A percentile compares a stretch with the other conserved stretches of the same genome.
Conservation (phyloP, 306 rosid genomes). For the Cucumis melo region DNA sequence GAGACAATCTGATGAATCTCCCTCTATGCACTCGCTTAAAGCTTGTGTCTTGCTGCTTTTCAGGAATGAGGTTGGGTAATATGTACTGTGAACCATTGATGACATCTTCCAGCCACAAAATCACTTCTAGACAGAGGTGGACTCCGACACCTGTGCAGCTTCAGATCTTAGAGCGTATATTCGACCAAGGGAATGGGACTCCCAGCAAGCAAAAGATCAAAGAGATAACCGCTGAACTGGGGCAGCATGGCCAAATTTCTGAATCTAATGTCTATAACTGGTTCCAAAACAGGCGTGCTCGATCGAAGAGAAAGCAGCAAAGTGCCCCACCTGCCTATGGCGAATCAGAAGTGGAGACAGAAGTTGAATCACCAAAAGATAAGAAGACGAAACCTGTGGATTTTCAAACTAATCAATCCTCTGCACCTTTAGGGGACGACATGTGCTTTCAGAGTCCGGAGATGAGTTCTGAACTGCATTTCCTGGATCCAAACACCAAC, state of each 20-base stretch:
- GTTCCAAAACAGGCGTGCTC: slow-evolving; percentile 96
- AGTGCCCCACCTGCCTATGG: slow-evolving; percentile 30
- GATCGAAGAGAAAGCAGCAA: slow-evolving; percentile 81
- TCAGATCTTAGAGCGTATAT: slow-evolving; percentile 77
- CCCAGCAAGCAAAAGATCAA: slow-evolving; percentile 94
- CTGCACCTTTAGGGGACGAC: slow-evolving; percentile 33
- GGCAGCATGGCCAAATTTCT: slow-evolving; percentile 90
- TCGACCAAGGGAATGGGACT: slow-evolving; percentile 83
- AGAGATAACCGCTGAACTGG: slow-evolving; percentile 71
- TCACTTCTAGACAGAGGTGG: slow-evolving; percentile 94
- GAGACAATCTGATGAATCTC: slow-evolving; percentile 6
- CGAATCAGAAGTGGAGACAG: slow-evolving; percentile 84
- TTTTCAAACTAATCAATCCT: slow-evolving; percentile 37
- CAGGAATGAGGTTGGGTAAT: slow-evolving; percentile 79
- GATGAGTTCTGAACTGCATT: slow-evolving; percentile 47
- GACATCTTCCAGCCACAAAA: slow-evolving; percentile 73
- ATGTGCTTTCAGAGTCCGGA: slow-evolving; percentile 61
- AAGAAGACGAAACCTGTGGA: slow-evolving; percentile 64
- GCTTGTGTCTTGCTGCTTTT: not conserved
- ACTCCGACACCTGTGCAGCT: slow-evolving; percentile 85
- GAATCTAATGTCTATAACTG: slow-evolving; percentile 91
- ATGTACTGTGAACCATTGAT: slow-evolving; percentile 70
- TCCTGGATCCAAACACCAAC: slow-evolving; percentile 38
- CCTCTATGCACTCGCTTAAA: not conserved
- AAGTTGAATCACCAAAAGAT: slow-evolving; percentile 78